Evolutionary conservation across 176 grass and related monocot species (phyloP), one percentile per base, ranked within the genome.

Genomic region (Secale cereale): DNA sequence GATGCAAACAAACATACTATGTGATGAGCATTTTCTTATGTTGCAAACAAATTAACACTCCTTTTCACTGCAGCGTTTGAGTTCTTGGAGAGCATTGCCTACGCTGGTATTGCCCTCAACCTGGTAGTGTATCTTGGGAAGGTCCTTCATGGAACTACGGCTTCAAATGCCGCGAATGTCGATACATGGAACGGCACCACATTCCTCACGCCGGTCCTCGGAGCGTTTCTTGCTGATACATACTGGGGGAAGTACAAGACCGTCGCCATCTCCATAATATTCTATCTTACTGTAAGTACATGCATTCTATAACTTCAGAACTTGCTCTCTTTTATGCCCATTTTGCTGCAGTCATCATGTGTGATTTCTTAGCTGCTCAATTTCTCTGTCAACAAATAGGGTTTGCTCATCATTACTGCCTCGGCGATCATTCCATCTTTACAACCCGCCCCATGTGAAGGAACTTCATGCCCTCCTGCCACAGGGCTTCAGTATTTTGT

Each of bases 241-340:
- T 98, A 94, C 74, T 95, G 82, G 93, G 96, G 96, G 32, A 95
- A 95, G 81, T 94, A 98, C 83, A 98, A 89, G 78, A 98, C 96
- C 12, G 78, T 90, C 0, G 13, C 74, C 10, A 91, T 94, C 81
- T 94, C 93, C 33, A 79, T 86, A 69, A 71, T 92, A 52, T 79
- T 98, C n/a, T 98, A 98, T 82, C 72, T 98, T 60, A 59, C 82
- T 62, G 95, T 98, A 90, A 84, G 89, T 80, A 54, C 70, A 65
- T 17, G 5, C 27, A 15, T 59, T 11, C 31, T 31, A 14, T 9
- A 6, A n/a, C 32, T 78, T 72, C 23, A 17, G 5, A 50, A 17
- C 59, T 65, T 77, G 40, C 31, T 12, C n/a, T 56, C 69, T 54
- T 35, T 17, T 79, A 59, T 28, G 14, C 14, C 69, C 41, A 35